A percentile compares a stretch with the other conserved stretches of the same genome.
phyloP scores from a whole-genome alignment of 2,329 filamentous ascomycete species.

The Endocalyx cinctus region DNA sequence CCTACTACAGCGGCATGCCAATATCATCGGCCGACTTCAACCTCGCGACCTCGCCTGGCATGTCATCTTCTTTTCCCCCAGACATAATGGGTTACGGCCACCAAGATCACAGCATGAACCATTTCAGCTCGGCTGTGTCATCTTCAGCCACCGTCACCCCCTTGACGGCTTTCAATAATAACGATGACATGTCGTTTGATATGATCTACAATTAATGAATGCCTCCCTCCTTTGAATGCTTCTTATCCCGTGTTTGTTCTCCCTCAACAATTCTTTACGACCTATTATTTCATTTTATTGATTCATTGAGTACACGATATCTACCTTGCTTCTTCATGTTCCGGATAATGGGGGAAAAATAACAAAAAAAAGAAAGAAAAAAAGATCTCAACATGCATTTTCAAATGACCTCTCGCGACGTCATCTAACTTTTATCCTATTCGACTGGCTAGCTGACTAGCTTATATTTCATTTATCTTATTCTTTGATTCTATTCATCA shows the following conservation, averaged over 20 bases:
- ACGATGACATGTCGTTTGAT: slow-evolving; percentile 21
- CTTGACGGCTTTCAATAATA: slow-evolving; percentile 19
- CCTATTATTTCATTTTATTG: too few species aligned
- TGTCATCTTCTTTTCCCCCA: slow-evolving; percentile 15
- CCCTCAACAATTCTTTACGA: too few species aligned
- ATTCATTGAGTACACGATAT: too few species aligned
- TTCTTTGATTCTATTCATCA: too few species aligned
- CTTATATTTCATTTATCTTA: too few species aligned
- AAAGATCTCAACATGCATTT: too few species aligned
- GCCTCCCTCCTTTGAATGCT: slow-evolving; percentile 2
- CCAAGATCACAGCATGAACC: slow-evolving; percentile 19
- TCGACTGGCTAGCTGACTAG: too few species aligned
- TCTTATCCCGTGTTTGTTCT: too few species aligned
- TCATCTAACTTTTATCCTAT: too few species aligned
- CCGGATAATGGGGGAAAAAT: slow-evolving; percentile 3
- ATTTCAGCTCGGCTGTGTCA: slow-evolving; percentile 21
- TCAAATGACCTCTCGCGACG: too few species aligned
- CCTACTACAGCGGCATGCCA: slow-evolving; percentile 17
- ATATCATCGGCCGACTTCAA: slow-evolving; percentile 27
- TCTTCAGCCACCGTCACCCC: slow-evolving; percentile 24
- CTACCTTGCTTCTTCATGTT: slow-evolving; percentile 2
- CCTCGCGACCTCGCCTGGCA: slow-evolving; percentile 16
- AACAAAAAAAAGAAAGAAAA: slow-evolving; percentile 6
- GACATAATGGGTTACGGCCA: slow-evolving; percentile 14
- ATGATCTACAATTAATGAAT: slow-evolving; percentile 22